Conservation (phyloP, 768 basidiomycete species). For the Russula ochroleuca region DNA sequence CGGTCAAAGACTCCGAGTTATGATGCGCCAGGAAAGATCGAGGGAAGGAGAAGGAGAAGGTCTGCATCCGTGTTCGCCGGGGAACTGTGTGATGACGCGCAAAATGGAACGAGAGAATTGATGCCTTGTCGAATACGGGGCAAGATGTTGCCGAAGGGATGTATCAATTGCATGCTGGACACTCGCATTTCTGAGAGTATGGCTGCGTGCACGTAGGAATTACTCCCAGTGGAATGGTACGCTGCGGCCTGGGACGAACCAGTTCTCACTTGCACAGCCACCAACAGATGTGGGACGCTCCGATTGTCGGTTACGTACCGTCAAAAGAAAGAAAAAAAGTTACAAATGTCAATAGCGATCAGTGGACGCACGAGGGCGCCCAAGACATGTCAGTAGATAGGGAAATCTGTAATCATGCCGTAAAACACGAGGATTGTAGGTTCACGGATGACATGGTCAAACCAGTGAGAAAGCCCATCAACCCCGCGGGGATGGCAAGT, state of each 20-base stretch:
- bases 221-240: not conserved
- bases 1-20: slow-evolving; percentile 29
- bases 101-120: slow-evolving; percentile 1
- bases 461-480: slow-evolving; percentile 7
- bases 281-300: not conserved
- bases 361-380: not conserved
- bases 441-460: slow-evolving; percentile 8
- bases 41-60: slow-evolving; percentile 11
- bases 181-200: slow-evolving; percentile 25
- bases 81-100: slow-evolving; percentile 7
- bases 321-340: not conserved
- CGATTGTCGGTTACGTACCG: slow-evolving; percentile 3
- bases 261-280: slow-evolving; percentile 7
- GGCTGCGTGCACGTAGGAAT: slow-evolving; percentile 20
- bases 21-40: slow-evolving; percentile 29
- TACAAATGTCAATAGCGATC: not conserved
- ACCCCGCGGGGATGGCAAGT: slow-evolving; percentile 10
- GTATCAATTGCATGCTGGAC: slow-evolving; percentile 17
- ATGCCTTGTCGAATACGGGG: slow-evolving; percentile 10
- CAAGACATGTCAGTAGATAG: not conserved
- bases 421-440: not conserved
- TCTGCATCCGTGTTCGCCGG: slow-evolving; percentile 19
- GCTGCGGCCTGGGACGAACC: not conserved
- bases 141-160: not conserved
- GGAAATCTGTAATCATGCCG: slow-evolving; percentile 4